A percentile compares a stretch with the other conserved stretches of the same genome.
Conservation (phyloP, 495 filamentous ascomycete species). For the Aspergillus avenaceus region DNA sequence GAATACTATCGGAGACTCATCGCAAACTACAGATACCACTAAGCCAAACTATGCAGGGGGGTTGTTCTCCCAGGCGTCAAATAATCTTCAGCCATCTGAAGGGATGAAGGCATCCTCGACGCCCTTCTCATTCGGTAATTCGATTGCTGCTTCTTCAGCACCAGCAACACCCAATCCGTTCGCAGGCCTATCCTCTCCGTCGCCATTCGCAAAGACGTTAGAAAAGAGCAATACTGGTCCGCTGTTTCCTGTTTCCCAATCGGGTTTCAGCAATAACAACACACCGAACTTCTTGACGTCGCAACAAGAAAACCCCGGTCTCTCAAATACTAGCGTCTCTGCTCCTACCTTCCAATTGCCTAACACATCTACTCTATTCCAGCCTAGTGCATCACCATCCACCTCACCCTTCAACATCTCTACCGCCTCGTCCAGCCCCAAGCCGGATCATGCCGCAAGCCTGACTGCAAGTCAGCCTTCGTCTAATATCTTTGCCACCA, state of each 20-base stretch:
- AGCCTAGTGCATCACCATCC: neutral
- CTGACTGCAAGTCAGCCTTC: slow-evolving; percentile 14
- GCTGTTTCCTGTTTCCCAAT: neutral
- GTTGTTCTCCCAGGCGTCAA: neutral
- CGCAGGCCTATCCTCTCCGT: slow-evolving; percentile 15
- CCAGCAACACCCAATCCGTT: slow-evolving; percentile 17
- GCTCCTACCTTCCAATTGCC: slow-evolving; percentile 6
- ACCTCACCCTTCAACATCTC: slow-evolving; percentile 9
- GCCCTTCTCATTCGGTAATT: slow-evolving; percentile 11
- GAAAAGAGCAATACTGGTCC: slow-evolving; percentile 6
- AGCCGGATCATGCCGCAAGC: slow-evolving; percentile 1
- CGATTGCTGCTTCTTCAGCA: neutral
- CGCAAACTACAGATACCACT: slow-evolving; percentile 5
- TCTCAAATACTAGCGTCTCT: neutral
- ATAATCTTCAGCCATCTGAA: slow-evolving; percentile 4
- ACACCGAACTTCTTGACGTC: too few species aligned
- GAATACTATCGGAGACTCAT: slow-evolving; percentile 8
- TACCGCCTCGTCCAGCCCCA: neutral
- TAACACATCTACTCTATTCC: neutral
- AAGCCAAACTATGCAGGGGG: neutral
- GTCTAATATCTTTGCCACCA: slow-evolving; percentile 12
- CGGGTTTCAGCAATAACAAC: too few species aligned
- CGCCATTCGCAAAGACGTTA: slow-evolving; percentile 9
- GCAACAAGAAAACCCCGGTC: neutral
- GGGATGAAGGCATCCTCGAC: slow-evolving; percentile 18